Base-by-base conservation (phyloP, 2,329 filamentous ascomycete genomes). In the Tolypocladium pustulatum region DNA sequence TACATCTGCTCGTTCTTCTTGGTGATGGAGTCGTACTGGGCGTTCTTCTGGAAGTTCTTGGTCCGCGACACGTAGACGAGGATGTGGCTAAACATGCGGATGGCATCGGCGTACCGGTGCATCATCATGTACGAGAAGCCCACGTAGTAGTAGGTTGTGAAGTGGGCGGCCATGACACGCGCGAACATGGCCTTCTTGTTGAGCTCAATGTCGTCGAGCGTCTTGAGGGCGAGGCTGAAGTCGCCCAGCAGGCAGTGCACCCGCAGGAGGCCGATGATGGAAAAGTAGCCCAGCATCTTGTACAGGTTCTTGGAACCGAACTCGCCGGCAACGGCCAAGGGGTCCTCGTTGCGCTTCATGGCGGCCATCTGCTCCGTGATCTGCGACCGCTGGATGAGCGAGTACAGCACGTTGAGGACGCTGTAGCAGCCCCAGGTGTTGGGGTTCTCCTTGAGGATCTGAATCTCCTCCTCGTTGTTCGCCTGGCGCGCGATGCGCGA, bases 1-100 rank as follows among this genome's bases (percentile, higher is more conserved):
- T 97, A 97, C 93, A 99, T 97, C 82, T 99, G 94, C 76, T 99
- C 94, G 76, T 96, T 97, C 87, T 97, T 97, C 89, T 99, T 99
- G 70, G 90, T 92, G 76, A 97, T 97, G 63, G 91, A 95, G 76
- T 99, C 94, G 80, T 96, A 97, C 79, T 96, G 89, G 34, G 90
- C 89, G 75, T 92, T 96, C 87, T 97, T 99, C 79, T 99, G 94
- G 86, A 97, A 97, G 83, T 97, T 97, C 89, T 99, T 99, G 72
- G 94, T 99, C 70, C 94, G 84, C 67, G 91, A 96, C 66, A 99
- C 92, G 78, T 97, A 99, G 78, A 99, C 89, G 68, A 99, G 86
- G 76, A 99, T 99, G 84, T 99, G 94, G 82, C 90, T 96, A 86
- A 99, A 99, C 88, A 97, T 96, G 83, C 93, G 91, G 79, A 99